Evolutionary conservation across 257 asterid genomes (phyloP).

Genomic region (Solanum clarkiae): DNA sequence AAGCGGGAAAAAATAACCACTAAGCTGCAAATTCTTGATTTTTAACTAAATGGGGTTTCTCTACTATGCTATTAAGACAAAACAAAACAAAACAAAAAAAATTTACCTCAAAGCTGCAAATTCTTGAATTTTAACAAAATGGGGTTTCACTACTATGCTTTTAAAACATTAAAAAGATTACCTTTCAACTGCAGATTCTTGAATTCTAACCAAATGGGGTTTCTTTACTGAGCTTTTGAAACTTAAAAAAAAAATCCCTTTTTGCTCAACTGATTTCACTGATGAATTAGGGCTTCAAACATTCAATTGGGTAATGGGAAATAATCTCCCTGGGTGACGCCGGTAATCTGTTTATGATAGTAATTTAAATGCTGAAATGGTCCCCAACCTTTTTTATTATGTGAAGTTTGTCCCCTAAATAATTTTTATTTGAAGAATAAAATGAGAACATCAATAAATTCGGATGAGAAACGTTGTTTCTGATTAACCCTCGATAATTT

Average conservation of each 20-base stretch:
- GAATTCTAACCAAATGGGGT: not conserved
- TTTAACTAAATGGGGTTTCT: not conserved
- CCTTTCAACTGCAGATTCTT: not conserved
- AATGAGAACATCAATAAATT: too few relatives aligned
- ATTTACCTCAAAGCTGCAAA: not conserved
- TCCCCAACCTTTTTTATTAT: not conserved
- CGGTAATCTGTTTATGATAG: not conserved
- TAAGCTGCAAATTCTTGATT: not conserved
- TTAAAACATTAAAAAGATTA: not conserved
- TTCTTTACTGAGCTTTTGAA: not conserved
- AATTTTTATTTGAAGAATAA: not conserved
- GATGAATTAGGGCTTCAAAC: not conserved
- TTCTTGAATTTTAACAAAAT: not conserved
- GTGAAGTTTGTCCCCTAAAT: not conserved
- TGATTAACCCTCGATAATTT: too few relatives aligned
- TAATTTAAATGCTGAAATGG: not conserved
- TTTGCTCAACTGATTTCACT: not conserved
- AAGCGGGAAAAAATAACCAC: not conserved
- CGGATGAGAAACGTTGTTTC: too few relatives aligned
- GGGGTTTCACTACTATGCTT: not conserved
- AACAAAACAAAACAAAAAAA: not conserved
- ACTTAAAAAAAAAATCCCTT: not conserved
- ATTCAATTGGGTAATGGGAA: not conserved
- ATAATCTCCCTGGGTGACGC: not conserved
- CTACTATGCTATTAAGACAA: not conserved